phyloP scores from a whole-genome alignment of 306 rosid species.

The Rosa multiflora region DNA sequence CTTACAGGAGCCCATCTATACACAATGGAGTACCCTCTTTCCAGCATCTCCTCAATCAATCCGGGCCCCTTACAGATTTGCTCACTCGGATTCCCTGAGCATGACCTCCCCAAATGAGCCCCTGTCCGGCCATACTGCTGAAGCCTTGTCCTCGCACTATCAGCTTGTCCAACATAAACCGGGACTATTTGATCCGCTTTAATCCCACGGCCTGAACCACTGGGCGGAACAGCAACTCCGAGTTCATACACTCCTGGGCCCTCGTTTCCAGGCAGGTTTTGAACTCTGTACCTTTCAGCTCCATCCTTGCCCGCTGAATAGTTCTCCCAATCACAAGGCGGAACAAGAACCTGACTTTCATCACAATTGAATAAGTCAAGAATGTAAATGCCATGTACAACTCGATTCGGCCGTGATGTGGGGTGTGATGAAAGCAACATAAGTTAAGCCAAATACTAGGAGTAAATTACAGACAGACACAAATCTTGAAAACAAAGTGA shows the following conservation, averaged over 20 bases:
- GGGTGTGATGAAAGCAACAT: background rate
- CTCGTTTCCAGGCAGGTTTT: slow-evolving; percentile 53
- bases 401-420: background rate
- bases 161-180: slow-evolving; percentile 74
- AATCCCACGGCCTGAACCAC: slow-evolving; percentile 40
- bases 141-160: slow-evolving; percentile 63
- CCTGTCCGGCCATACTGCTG: slow-evolving; percentile 76
- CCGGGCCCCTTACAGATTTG: slow-evolving; percentile 36
- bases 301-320: slow-evolving; percentile 66
- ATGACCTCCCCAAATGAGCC: slow-evolving; percentile 56
- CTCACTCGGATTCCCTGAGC: slow-evolving; percentile 10
- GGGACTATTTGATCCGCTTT: slow-evolving; percentile 42
- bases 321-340: slow-evolving; percentile 81
- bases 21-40: slow-evolving; percentile 54
- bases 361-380: background rate
- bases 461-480: too few relatives aligned
- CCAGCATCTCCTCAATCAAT: slow-evolving; percentile 59
- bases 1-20: slow-evolving; percentile 92
- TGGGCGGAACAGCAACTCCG: slow-evolving; percentile 44
- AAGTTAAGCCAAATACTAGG: background rate
- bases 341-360: slow-evolving; percentile 62
- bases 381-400: background rate
- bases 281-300: slow-evolving; percentile 62
- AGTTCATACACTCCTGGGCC: slow-evolving; percentile 82
- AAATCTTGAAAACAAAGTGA: background rate